phyloP scores from a whole-genome alignment of 1,284 basidiomycete species.

The Amylostereum areolatum region DNA sequence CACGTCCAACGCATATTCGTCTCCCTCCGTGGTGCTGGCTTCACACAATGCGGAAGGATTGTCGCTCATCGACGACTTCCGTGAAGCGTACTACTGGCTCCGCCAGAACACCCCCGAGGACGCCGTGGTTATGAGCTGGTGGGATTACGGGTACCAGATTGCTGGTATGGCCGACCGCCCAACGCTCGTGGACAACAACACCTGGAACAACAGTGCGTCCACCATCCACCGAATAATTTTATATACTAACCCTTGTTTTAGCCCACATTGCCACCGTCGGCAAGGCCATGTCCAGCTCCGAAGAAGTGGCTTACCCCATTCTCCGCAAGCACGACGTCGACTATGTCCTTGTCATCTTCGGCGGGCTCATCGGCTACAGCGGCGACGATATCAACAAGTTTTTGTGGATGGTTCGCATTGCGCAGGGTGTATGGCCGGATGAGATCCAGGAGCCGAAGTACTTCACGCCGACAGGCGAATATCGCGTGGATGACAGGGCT shows the following conservation, averaged over 20 bases:
- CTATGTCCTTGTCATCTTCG: slow-evolving; percentile 97
- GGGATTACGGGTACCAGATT: slow-evolving; percentile 99
- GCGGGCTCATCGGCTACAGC: slow-evolving; percentile 93
- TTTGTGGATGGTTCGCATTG: slow-evolving; percentile 97
- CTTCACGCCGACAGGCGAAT: slow-evolving; percentile 93
- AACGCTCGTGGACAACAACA: slow-evolving; percentile 99
- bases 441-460: slow-evolving; percentile 94
- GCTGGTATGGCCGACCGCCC: slow-evolving; percentile 97
- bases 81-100: slow-evolving; percentile 99
- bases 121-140: slow-evolving; percentile 98
- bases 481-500: slow-evolving; percentile 87
- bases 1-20: slow-evolving; percentile 93
- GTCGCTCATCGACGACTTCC: slow-evolving; percentile 98
- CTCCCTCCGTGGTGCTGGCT: slow-evolving; percentile 93
- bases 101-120: slow-evolving; percentile 91
- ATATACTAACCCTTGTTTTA: slow-evolving; percentile 22
- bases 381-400: slow-evolving; percentile 99
- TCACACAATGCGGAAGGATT: slow-evolving; percentile 82
- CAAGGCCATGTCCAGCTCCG: slow-evolving; percentile 92
- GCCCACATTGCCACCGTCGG: slow-evolving; percentile 96
- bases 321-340: slow-evolving; percentile 97
- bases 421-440: slow-evolving; percentile 98
- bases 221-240: background rate
- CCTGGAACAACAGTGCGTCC: slow-evolving; percentile 96
- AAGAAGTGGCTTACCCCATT: slow-evolving; percentile 96